Evolutionary conservation across 331 rosid species (phyloP).

Genomic region (Pyracantha coccinea): DNA sequence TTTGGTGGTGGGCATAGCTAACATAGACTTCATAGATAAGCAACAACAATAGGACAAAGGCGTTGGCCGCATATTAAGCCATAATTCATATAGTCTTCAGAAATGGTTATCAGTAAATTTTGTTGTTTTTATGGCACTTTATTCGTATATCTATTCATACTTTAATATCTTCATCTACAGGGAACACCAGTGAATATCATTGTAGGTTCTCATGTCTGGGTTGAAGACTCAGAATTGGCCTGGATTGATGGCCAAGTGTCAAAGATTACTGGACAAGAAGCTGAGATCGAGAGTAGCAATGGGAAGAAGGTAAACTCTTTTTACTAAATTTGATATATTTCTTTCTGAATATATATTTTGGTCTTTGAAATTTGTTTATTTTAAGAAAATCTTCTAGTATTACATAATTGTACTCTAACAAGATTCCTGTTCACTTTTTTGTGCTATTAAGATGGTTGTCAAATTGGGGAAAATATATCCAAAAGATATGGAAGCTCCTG

Average conservation of each 20-base stretch:
- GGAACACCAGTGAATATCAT: slow-evolving; percentile 75
- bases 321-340: not conserved
- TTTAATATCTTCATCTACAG: slow-evolving; percentile 32
- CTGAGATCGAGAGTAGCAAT: slow-evolving; percentile 48
- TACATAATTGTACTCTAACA: not conserved
- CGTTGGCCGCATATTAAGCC: not conserved
- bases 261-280: slow-evolving; percentile 71
- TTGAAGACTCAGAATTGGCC: slow-evolving; percentile 50
- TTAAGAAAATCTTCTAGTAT: not conserved
- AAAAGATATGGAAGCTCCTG: slow-evolving; percentile 85
- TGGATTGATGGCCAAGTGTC: slow-evolving; percentile 71
- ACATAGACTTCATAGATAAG: not conserved
- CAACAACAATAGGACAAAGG: not conserved
- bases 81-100: not conserved
- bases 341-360: not conserved
- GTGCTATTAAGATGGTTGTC: slow-evolving; percentile 44
- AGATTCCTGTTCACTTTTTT: slow-evolving; percentile 13
- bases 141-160: slow-evolving; percentile 1
- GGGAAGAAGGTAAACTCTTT: slow-evolving; percentile 57
- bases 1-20: not conserved
- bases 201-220: slow-evolving; percentile 87
- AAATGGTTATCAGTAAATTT: not conserved
- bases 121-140: not conserved
- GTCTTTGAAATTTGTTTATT: not conserved
- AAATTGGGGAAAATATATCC: slow-evolving; percentile 68